Evolutionary conservation across 2,329 filamentous ascomycete genomes (phyloP), one percentile per base, ranked within the genome.

Genomic region (Zalaria sp.): DNA sequence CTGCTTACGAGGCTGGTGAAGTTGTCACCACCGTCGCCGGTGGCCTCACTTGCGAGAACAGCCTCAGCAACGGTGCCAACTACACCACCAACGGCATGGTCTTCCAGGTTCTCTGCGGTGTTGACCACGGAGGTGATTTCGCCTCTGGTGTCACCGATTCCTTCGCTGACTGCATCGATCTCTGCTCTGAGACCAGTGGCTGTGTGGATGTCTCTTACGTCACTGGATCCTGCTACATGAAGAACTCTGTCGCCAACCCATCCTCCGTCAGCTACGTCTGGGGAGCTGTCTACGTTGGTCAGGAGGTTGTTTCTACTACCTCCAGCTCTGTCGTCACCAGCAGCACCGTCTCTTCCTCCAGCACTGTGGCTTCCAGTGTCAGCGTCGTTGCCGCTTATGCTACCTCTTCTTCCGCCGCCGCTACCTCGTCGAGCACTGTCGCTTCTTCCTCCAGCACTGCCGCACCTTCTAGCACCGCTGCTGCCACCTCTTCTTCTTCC

Each of bases 71-170:
- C 34, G 34, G 34, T 6, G 11, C 11, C 6, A 36, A 10, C 7
- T 36, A 36, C 11, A 7, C 6, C 18, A 18, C 18, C 18, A 18
- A 18, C 18, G 18, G 18, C 18, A 18, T 18, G 18, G 18, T 18
- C 6, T 36, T 11, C 11, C 7, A 36, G 34, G 25, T 36, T 11
- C 11, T 18, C 11, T 57, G 54, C 43, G 48, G 42, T 35, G 48
- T 52, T 27, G 54, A 57, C 35, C 50, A 56, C 39, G 52, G 47
- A 10, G 54, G 53, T 29, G 52, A 57, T 40, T 26, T 49, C 27
- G 34, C 37, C 11, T 46, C 44, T 4, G 32, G 44, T 29, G 40
- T 35, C 27, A 43, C 44, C 8, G 40, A 29, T 28, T 41, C 38
- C 35, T 48, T 55, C 42, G 40, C 48, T 34, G 40, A 40, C 27